Evolutionary conservation across 1,284 basidiomycete species (phyloP), one percentile per base, ranked within the genome.

Genomic region (Trichosporon coremiiforme): DNA sequence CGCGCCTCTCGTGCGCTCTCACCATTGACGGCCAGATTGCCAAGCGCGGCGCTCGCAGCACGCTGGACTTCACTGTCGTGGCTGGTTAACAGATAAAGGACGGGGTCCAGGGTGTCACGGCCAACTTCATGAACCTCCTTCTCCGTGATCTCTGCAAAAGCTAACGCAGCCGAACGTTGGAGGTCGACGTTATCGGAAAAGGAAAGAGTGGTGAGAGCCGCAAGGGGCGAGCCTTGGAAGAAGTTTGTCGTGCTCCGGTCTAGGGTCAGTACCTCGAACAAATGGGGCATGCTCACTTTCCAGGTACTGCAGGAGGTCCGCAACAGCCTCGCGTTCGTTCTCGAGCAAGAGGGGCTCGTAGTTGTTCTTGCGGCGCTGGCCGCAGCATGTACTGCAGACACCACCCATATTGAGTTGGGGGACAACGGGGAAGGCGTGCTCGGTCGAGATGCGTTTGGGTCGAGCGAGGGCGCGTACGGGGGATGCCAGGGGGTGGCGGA

Each of bases 151-250:
- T 99, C 97, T 65, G 97, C 97, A 81, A 99, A 99, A 0, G 97
- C 97, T 64, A 99, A 88, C 4, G 97, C 97, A 1, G 97, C 97
- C 75, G 94, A 97, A 65, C 97, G 90, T 86, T 99, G 97, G 45
- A 99, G 87, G 85, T 99, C 97, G 78, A 99, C 97, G 85, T 99
- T 99, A 86, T 99, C 97, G 38, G 93, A 95, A 86, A 98, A 99
- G 15, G 95, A 98, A 74, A 99, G 90, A 71, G 95, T 99, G 13
- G 95, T 98, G 72, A 99, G 87, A 60, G 97, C 95, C 67, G 90
- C 88, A 69, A 99, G 89, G 20, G 97, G 96, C 31, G 92, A 91
- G 67, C 95, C 95, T 68, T 89, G 87, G 86, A 97, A 98, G 88
- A 97, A 97, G 86, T 97, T 96, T 83, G 95, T 97, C 4, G 92